Evolutionary conservation across 345 rosid genomes (phyloP).

Genomic region (Lepidium africanum): DNA sequence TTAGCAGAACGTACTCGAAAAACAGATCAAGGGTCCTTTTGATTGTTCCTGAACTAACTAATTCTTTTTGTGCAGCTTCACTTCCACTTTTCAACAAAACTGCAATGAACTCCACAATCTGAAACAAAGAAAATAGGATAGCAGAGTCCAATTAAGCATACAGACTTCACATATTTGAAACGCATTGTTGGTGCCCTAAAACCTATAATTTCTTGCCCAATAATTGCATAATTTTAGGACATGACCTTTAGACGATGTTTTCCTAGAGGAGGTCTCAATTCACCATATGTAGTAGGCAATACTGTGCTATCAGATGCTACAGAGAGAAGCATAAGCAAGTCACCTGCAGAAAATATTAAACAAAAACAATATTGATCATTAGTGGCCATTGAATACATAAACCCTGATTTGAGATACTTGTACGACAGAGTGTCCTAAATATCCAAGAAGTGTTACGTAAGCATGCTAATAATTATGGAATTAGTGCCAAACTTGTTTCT

Average conservation of each 20-base stretch:
- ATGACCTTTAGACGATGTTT: conserved; percentile 92
- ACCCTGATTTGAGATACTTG: background rate
- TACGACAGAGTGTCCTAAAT: background rate
- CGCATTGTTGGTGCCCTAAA: background rate
- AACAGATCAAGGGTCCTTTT: conserved; percentile 62
- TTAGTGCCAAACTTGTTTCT: background rate
- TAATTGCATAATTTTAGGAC: background rate
- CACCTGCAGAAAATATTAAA: conserved; percentile 43
- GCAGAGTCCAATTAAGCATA: background rate
- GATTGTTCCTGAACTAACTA: conserved; percentile 77
- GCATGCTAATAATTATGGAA: background rate
- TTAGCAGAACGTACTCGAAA: conserved; percentile 63
- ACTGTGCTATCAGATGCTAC: conserved; percentile 71
- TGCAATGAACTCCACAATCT: conserved; percentile 97
- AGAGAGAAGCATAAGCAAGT: conserved; percentile 63
- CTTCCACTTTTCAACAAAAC: conserved; percentile 71
- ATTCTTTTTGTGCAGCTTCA: conserved; percentile 78
- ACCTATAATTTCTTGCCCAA: background rate
- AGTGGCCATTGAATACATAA: conserved; percentile 1
- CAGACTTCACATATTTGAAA: background rate
- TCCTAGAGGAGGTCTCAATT: conserved; percentile 94
- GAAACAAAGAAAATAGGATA: conserved; percentile 16
- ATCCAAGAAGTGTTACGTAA: background rate
- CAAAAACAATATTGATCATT: background rate
- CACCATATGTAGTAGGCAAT: conserved; percentile 91